phyloP scores from a whole-genome alignment of 176 grass and related monocot species.

The Carex kokanica region DNA sequence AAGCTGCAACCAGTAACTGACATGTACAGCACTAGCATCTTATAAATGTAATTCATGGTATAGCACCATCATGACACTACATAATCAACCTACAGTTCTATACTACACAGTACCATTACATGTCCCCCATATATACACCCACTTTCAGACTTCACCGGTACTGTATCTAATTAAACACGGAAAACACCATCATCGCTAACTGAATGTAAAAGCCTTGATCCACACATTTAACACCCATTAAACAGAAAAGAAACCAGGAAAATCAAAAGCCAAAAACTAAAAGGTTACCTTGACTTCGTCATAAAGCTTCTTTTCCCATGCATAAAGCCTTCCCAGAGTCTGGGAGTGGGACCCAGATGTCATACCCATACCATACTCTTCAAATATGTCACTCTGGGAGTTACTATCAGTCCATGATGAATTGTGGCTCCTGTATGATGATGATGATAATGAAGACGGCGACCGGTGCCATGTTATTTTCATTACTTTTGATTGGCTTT shows the following conservation, averaged over 20 bases:
- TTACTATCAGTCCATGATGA: constrained; percentile 66
- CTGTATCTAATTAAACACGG: not conserved
- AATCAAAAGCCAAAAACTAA: constrained; percentile 3
- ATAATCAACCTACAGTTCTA: not conserved
- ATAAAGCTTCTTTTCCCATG: constrained; percentile 96
- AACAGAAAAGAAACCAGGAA: not conserved
- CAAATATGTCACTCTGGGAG: constrained; percentile 63
- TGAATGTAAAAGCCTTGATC: not conserved
- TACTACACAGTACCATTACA: not conserved
- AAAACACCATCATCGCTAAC: not conserved
- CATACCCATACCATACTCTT: constrained; percentile 66
- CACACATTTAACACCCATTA: not conserved
- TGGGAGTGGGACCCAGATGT: constrained; percentile 86
- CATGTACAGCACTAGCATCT: not conserved
- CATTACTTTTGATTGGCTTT: constrained; percentile 83
- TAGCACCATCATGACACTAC: constrained; percentile 10
- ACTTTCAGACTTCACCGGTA: not conserved
- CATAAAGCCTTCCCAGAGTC: constrained; percentile 79
- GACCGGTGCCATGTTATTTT: constrained; percentile 86
- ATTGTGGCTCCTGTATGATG: constrained; percentile 58
- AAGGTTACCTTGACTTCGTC: constrained; percentile 90
- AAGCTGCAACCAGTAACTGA: not conserved
- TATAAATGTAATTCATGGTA: not conserved
- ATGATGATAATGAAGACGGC: constrained; percentile 75
- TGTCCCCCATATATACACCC: not conserved